Conservation (phyloP, 2,329 filamentous ascomycete species). For the Rutstroemia sp. region DNA sequence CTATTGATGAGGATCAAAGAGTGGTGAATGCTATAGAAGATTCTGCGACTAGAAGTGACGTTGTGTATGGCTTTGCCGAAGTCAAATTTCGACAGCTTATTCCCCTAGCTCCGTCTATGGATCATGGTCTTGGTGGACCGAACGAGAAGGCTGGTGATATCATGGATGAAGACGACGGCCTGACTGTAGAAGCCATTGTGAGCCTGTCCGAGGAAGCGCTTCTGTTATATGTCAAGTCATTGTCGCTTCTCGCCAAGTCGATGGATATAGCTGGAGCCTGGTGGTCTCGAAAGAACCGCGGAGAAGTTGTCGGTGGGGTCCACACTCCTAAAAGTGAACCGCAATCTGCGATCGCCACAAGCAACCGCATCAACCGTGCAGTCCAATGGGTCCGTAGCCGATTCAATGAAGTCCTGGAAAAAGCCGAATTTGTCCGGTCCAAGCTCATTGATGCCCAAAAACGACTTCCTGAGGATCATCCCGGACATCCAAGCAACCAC, state of each 20-base stretch:
- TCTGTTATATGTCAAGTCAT: constrained; percentile 90
- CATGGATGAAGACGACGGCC: constrained; percentile 61
- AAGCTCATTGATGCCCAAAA: constrained; percentile 83
- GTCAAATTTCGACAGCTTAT: constrained; percentile 98
- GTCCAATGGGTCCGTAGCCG: constrained; percentile 92
- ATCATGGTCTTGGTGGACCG: constrained; percentile 61
- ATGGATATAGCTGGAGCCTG: constrained; percentile 93
- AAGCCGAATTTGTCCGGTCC: constrained; percentile 86
- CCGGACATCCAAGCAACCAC: constrained; percentile 77
- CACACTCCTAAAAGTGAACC: constrained; percentile 36
- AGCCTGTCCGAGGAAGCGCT: constrained; percentile 88
- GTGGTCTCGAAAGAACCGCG: constrained; percentile 77
- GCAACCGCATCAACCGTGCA: constrained; percentile 75
- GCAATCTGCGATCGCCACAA: constrained; percentile 33
- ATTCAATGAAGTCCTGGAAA: constrained; percentile 96
- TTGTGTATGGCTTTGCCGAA: constrained; percentile 95
- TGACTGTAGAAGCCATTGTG: constrained; percentile 81
- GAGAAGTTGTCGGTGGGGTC: constrained; percentile 43
- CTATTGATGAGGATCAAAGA: constrained; percentile 70
- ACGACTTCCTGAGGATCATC: constrained; percentile 75
- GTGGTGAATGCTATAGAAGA: constrained; percentile 83
- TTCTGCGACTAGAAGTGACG: constrained; percentile 85
- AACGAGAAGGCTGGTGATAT: constrained; percentile 46
- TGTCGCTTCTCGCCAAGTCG: constrained; percentile 82
- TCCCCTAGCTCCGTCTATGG: constrained; percentile 72